phyloP scores from a whole-genome alignment of 345 rosid species.

The Salix arbutifolia region DNA sequence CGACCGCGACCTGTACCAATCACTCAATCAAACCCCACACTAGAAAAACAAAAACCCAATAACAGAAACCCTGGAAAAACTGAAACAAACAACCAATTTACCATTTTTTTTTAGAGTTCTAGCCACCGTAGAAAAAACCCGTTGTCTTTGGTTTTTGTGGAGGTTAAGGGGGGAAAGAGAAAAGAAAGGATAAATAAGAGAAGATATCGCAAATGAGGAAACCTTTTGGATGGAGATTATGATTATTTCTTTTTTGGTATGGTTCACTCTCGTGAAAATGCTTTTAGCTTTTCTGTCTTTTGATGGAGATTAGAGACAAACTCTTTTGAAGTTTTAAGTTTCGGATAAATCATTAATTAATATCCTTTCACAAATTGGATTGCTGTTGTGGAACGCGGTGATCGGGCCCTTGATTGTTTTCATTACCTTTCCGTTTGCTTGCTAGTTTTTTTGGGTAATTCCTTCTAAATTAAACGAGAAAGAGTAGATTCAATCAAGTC shows the following conservation, averaged over 20 bases:
- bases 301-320: not conserved
- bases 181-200: not conserved
- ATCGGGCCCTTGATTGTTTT: too few species aligned
- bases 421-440: too few species aligned
- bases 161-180: not conserved
- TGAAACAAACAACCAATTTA: not conserved
- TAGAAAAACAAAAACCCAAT: not conserved
- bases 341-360: too few species aligned
- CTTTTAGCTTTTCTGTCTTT: not conserved
- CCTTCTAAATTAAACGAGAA: too few species aligned
- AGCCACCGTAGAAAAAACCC: not conserved
- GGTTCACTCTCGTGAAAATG: not conserved
- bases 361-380: too few species aligned
- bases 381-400: too few species aligned
- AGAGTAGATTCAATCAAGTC: too few species aligned
- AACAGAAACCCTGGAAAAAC: not conserved
- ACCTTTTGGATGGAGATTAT: not conserved
- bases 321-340: too few species aligned
- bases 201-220: not conserved
- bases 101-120: not conserved
- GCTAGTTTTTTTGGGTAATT: too few species aligned
- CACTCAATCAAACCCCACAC: not conserved
- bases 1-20: constrained; percentile 28
- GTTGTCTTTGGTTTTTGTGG: not conserved
- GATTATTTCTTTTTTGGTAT: not conserved